phyloP scores from a whole-genome alignment of 1,284 basidiomycete species.

The Termitomyces sp. region DNA sequence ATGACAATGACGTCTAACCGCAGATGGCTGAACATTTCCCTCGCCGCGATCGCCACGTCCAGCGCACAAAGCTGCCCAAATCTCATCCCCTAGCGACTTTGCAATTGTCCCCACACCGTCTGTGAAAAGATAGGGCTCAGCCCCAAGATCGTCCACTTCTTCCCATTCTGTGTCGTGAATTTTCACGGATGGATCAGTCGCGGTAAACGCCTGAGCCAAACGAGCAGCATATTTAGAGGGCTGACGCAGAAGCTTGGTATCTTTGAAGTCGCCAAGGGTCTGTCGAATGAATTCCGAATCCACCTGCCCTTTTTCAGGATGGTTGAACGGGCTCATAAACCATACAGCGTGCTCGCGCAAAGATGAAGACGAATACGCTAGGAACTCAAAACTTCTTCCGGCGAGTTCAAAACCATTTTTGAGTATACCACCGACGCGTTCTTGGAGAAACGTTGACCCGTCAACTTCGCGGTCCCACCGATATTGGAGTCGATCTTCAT shows the following conservation, averaged over 20 bases:
- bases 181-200: conserved; percentile 65
- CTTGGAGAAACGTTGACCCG: conserved; percentile 46
- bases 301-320: conserved; percentile 37
- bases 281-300: conserved; percentile 53
- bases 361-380: conserved; percentile 71
- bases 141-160: conserved; percentile 47
- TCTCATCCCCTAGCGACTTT: conserved; percentile 43
- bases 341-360: conserved; percentile 72
- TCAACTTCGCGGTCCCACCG: conserved; percentile 65
- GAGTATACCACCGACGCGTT: conserved; percentile 60
- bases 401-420: conserved; percentile 65
- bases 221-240: conserved; percentile 80
- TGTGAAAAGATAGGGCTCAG: conserved; percentile 49
- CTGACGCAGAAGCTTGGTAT: conserved; percentile 41
- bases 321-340: conserved; percentile 62
- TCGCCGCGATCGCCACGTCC: conserved; percentile 32
- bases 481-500: conserved; percentile 68
- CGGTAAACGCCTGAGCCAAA: conserved; percentile 78
- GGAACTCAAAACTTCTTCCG: conserved; percentile 64
- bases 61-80: conserved; percentile 51
- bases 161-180: conserved; percentile 57
- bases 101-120: conserved; percentile 80
- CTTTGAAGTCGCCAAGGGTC: conserved; percentile 58
- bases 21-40: conserved; percentile 45
- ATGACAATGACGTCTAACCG: conserved; percentile 34